Evolutionary conservation across 1,139 yeast genomes (phyloP), one percentile per base, ranked within the genome.

Genomic region (Saccharomyces hybrid): DNA sequence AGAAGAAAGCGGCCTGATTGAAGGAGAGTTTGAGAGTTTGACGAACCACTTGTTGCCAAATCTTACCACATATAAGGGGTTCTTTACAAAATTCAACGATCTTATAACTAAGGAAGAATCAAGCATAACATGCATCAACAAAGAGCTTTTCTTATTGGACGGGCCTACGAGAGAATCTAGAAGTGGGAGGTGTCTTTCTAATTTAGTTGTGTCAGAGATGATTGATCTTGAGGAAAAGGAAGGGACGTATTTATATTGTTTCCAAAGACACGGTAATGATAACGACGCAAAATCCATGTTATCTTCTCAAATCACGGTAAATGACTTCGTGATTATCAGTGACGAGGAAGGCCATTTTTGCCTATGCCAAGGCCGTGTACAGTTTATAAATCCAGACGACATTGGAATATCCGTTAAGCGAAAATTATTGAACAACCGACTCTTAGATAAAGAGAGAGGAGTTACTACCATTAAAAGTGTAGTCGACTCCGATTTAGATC

Each of bases 311-410:
- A 63, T 85, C 1, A 52, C 73, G 0, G 74, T 73, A 47, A 72
- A 74, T 59, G 93, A 85, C 64, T 70, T 80, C 46, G 79, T 91
- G 1, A 76, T 86, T 25, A 73, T 90, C 1, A 88, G 96, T 64
- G 96, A 88, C 66, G 95, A 88, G 62, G 61, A 70, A 0, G 96
- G 96, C 0, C 90, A 85, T 67, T 84, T 84, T 68, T 87, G 89
- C 0, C 66, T 90, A 31, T 82, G 90, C 1, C 76, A 76, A 55
- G 96, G 96, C 0, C 70, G 69, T 51, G 74, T 90, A 4, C 69
- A 74, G 8, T 64, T 70, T 2, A 71, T 88, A 0, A 61, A 59
- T n/a, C 64, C 63, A 14, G 66, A 66, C n/a, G 59, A 62, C 49
- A 61, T 73, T 46, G 71, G 64, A 46, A 71, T 86, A 1, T 65